These are phyloP conservation scores for Lipomyces sp. DNA, from an alignment of 805 yeast species.

Conservation along the genomic window DNA sequence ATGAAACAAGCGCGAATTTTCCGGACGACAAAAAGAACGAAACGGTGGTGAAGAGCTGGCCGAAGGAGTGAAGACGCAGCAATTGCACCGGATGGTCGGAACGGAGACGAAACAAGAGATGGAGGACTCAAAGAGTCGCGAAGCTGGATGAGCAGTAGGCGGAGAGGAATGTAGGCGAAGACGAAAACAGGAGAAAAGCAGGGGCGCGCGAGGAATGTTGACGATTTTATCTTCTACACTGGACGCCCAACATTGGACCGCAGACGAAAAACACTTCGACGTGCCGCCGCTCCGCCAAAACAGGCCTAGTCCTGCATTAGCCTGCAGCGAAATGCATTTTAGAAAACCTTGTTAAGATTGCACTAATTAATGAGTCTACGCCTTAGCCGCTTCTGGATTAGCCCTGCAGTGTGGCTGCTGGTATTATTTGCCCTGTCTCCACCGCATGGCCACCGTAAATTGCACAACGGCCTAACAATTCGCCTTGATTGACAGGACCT, in stretches of 20 bases:
- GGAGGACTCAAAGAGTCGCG: conserved; percentile 4
- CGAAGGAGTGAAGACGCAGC: conserved; percentile 34
- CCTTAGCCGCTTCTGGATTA: background rate
- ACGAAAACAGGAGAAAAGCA: conserved; percentile 14
- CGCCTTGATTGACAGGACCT: background rate
- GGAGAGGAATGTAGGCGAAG: conserved; percentile 3
- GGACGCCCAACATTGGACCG: background rate
- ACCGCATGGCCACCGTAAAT: too few relatives aligned
- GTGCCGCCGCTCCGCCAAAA: background rate
- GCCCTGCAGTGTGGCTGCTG: background rate
- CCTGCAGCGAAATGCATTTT: background rate
- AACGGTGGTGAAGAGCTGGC: conserved; percentile 17
- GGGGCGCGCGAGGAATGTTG: conserved; percentile 27
- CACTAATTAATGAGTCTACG: background rate
- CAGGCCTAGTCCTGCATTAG: background rate
- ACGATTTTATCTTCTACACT: conserved; percentile 8
- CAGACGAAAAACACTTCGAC: background rate
- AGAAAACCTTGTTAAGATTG: conserved; percentile 2
- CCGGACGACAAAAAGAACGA: conserved; percentile 10
- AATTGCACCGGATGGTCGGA: conserved; percentile 11
- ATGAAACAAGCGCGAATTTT: conserved; percentile 1
- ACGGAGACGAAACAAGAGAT: background rate
- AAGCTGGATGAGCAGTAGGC: conserved; percentile 11
- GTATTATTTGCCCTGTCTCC: background rate
- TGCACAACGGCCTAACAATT: background rate